Evolutionary conservation across 768 basidiomycete genomes (phyloP).

Genomic region (Asterophora lycoperdoides): DNA sequence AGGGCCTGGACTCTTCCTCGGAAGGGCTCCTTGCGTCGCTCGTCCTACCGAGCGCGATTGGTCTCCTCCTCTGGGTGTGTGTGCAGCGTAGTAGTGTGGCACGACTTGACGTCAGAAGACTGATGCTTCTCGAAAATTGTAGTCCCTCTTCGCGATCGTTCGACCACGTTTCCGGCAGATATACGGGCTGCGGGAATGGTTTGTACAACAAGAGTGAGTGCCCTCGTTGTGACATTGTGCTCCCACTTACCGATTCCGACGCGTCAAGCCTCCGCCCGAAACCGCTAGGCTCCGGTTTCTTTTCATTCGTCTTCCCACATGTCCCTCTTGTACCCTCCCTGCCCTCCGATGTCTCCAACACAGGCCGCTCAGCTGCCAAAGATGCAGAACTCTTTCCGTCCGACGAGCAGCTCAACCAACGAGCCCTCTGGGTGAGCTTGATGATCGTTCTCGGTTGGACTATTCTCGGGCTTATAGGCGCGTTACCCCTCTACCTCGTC

Average conservation of each 20-base stretch:
- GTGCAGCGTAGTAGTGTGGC: not conserved
- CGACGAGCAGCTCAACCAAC: constrained; percentile 69
- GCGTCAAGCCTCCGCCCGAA: constrained; percentile 54
- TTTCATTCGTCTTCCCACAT: constrained; percentile 68
- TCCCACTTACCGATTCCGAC: constrained; percentile 13
- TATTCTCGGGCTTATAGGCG: constrained; percentile 63
- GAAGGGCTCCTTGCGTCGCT: constrained; percentile 58
- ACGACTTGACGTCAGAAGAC: constrained; percentile 2
- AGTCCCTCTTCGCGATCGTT: constrained; percentile 65
- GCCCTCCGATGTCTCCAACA: constrained; percentile 52
- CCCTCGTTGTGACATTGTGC: not conserved
- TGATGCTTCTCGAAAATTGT: constrained; percentile 11
- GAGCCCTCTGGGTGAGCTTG: constrained; percentile 64
- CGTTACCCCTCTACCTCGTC: constrained; percentile 70
- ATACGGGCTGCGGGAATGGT: constrained; percentile 75
- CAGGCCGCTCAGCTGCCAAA: constrained; percentile 42
- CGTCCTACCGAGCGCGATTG: constrained; percentile 53
- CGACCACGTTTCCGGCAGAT: constrained; percentile 69
- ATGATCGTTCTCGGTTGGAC: constrained; percentile 64
- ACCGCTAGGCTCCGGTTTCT: constrained; percentile 51
- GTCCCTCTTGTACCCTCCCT: constrained; percentile 61
- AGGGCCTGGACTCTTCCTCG: constrained; percentile 59
- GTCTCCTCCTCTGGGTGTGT: constrained; percentile 68
- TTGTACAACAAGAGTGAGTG: constrained; percentile 63
- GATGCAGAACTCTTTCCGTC: constrained; percentile 66